Evolutionary conservation across 208 protist genomes (phyloP), one percentile per base, ranked within the genome.

Genomic region (Acanthamoeba castellanii): DNA sequence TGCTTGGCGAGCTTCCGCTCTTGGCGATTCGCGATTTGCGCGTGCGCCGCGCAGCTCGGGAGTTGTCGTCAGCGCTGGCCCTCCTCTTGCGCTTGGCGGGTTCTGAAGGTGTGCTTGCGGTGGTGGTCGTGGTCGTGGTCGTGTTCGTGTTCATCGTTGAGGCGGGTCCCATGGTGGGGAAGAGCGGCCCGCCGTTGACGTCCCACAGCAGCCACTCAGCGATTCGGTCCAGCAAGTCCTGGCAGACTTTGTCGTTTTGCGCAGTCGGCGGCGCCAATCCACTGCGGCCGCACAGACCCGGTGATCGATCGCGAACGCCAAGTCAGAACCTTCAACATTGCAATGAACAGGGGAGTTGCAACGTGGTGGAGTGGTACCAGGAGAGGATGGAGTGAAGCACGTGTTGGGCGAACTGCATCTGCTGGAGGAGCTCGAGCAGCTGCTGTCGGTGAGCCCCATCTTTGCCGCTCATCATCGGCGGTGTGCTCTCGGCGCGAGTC

Each of bases 161-260:
- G 14, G 66, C 9, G 6, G 25, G 64, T 14, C n/a, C 64, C 25
- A 13, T 11, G 2, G 64, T n/a, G 25, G 64, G 25, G n/a, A 22
- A 11, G 2, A 76, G n/a, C 30, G 68, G 68, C n/a, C 34, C n/a
- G 34, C 68, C 68, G 68, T 42, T 9, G 7, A 76, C 11, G 68
- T 76, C 68, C 68, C 68, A 76, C 5, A 76, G 30, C 30, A 76
- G 68, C 68, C 68, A 76, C 68, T 76, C 68, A 22, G 68, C 30
- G 2, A 76, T 76, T 11, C 30, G 25, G 4, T 76, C 30, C 68
- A 20, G 27, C 30, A 76, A 30, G 11, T 76, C 68, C 7, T 20
- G 30, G n/a, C 14, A 42, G 13, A 76, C 30, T 22, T 68, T 68
- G 18, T 68, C 61, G 61, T 68, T 57, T 2, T 68, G 61, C 22